Evolutionary conservation across 1,284 basidiomycete genomes (phyloP).

Genomic region (Golubevia pallescens): DNA sequence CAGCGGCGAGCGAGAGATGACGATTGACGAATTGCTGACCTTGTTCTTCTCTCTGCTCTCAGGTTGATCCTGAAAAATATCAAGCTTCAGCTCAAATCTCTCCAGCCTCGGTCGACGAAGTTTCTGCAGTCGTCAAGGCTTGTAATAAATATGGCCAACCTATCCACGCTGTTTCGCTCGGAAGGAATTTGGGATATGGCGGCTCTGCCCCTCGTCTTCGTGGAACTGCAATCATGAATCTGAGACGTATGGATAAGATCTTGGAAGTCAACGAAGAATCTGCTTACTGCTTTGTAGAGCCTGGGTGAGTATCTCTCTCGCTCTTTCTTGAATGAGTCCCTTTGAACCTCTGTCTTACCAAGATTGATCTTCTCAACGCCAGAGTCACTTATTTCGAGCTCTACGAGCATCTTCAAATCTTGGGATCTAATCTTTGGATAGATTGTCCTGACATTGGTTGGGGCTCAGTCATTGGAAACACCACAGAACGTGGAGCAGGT

Average conservation of each 20-base stretch:
- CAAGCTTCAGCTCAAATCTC: conserved; percentile 12
- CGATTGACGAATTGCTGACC: too few species aligned
- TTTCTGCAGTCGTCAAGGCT: conserved; percentile 21
- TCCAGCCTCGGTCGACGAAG: conserved; percentile 19
- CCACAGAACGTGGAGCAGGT: conserved; percentile 24
- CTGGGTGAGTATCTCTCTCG: too few species aligned
- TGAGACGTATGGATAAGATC: conserved; percentile 40
- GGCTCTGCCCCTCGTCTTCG: conserved; percentile 30
- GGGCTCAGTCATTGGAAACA: conserved; percentile 34
- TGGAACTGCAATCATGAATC: conserved; percentile 27
- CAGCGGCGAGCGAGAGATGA: too few species aligned
- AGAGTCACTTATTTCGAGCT: conserved; percentile 40
- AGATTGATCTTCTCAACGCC: too few species aligned
- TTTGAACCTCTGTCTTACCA: too few species aligned
- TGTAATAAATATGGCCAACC: conserved; percentile 33
- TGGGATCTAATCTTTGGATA: conserved; percentile 33
- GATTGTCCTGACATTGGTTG: conserved; percentile 28
- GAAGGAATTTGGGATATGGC: conserved; percentile 42
- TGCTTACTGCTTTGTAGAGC: conserved; percentile 29
- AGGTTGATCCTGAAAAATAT: conserved; percentile 11
- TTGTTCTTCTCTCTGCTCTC: too few species aligned
- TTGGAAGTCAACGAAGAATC: conserved; percentile 33
- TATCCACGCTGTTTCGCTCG: conserved; percentile 27
- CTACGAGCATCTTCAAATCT: conserved; percentile 34
- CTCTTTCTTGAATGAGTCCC: too few species aligned